Evolutionary conservation across 140 eudicot genomes (phyloP), one percentile per base, ranked within the genome.

Genomic region (Oenanthe javanica): DNA sequence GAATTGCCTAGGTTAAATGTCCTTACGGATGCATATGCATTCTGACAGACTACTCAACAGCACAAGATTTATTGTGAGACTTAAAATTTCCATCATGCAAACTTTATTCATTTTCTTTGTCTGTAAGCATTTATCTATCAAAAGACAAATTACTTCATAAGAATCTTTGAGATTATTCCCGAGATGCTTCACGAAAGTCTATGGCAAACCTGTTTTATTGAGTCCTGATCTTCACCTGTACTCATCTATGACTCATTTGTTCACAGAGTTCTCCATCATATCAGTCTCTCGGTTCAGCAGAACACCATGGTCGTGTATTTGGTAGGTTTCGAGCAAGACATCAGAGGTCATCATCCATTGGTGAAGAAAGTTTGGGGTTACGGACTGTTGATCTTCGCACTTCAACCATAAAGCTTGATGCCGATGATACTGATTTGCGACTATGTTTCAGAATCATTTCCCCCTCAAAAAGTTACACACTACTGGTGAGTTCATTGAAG

Each of bases 391-490:
- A 95, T 86, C 94, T 95, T 81, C 99, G 84, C 76, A 91, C 99
- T 64, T 95, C 99, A 69, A 95, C 88, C n/a, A 92, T 95, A 71
- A 95, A 95, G 84, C 84, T 90, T 66, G 97, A 95, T 81, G 99
- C 97, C 45, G 97, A 95, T 72, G 99, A 95, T 91, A 82, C 92
- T 72, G 97, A 95, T 80, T 82, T 95, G 77, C 91, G 99, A 50
- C 92, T 95, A 54, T 95, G 99, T 86, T 95, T 95, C 84, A 88
- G 99, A 84, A 89, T 95, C 61, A 93, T 95, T 85, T 92, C 99
- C 0, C 99, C 99, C 64, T 77, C 81, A 15, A 95, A 95, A 84
- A 89, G 97, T 10, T 92, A 90, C 81, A 92, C 99, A 72, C 86
- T 95, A 79, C 99, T 91, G 99, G 99, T 94, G 63, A 76, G 23